These are phyloP conservation scores for Brettanomyces naardenensis DNA, from an alignment of 805 yeast species.

Conservation along the genomic window DNA sequence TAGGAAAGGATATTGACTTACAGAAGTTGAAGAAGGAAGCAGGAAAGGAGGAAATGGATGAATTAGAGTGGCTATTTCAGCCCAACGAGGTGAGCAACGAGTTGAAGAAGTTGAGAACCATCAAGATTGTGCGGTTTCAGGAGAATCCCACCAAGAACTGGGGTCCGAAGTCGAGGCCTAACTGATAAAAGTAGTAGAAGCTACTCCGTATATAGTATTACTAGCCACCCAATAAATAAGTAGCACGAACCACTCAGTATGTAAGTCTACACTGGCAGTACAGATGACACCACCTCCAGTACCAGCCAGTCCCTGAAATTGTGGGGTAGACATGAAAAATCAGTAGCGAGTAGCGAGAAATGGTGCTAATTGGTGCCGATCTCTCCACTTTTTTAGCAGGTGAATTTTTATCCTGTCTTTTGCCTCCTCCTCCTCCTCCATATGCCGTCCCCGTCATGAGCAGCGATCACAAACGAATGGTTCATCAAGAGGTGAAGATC, in stretches of 20 bases:
- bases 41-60: slow-evolving; percentile 9
- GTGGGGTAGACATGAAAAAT: too few relatives aligned
- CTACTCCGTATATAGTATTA: not conserved
- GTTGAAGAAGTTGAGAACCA: slow-evolving; percentile 55
- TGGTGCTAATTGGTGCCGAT: too few relatives aligned
- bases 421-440: too few relatives aligned
- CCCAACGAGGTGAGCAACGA: slow-evolving; percentile 48
- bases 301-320: too few relatives aligned
- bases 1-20: slow-evolving; percentile 28
- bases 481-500: slow-evolving; percentile 15
- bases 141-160: slow-evolving; percentile 90
- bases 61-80: slow-evolving; percentile 45
- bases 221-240: too few relatives aligned
- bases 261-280: too few relatives aligned
- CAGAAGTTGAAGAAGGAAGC: slow-evolving; percentile 13
- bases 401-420: too few relatives aligned
- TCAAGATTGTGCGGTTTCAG: slow-evolving; percentile 82
- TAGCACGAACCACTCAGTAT: too few relatives aligned
- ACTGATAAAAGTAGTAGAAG: too few relatives aligned
- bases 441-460: not conserved
- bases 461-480: slow-evolving; percentile 1
- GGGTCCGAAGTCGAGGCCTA: slow-evolving; percentile 81
- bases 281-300: too few relatives aligned
- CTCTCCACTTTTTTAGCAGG: too few relatives aligned
- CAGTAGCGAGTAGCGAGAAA: too few relatives aligned